Evolutionary conservation across 1,284 basidiomycete genomes (phyloP).

Genomic region (Ceratobasidium papillatum): DNA sequence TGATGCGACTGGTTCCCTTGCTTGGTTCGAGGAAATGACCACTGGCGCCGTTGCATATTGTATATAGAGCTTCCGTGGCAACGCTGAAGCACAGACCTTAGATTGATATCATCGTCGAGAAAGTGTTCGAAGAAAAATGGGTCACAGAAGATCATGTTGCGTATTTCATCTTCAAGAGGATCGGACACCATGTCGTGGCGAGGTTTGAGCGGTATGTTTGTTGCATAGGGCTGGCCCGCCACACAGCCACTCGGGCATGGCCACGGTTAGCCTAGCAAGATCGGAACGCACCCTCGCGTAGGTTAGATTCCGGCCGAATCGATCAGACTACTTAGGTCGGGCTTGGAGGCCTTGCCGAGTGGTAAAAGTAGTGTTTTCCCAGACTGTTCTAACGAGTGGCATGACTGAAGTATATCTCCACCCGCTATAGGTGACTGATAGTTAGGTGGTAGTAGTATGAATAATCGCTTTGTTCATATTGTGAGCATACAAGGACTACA

Average conservation of each 20-base stretch:
- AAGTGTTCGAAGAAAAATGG: conserved; percentile 7
- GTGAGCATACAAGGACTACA: background rate
- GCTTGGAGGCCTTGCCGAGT: too few species aligned
- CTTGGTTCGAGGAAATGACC: background rate
- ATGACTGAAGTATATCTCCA: too few species aligned
- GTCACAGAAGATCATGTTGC: conserved; percentile 17
- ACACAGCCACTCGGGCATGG: too few species aligned
- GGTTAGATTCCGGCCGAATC: too few species aligned
- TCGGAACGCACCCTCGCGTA: too few species aligned
- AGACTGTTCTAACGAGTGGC: too few species aligned
- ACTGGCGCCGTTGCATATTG: background rate
- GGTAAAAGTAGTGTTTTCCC: too few species aligned
- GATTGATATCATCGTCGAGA: background rate
- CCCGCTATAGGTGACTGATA: too few species aligned
- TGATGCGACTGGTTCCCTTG: background rate
- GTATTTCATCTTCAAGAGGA: conserved; percentile 3
- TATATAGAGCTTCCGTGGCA: conserved; percentile 2
- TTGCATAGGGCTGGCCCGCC: too few species aligned
- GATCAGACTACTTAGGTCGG: too few species aligned
- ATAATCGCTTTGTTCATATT: background rate
- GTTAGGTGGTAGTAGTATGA: background rate
- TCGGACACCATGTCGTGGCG: background rate
- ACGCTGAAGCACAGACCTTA: background rate
- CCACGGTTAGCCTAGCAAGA: too few species aligned
- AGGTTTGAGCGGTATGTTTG: too few species aligned